These are phyloP conservation scores for Saccharata proteae DNA, from an alignment of 2,329 filamentous ascomycete genomes.

Conservation along the genomic window DNA sequence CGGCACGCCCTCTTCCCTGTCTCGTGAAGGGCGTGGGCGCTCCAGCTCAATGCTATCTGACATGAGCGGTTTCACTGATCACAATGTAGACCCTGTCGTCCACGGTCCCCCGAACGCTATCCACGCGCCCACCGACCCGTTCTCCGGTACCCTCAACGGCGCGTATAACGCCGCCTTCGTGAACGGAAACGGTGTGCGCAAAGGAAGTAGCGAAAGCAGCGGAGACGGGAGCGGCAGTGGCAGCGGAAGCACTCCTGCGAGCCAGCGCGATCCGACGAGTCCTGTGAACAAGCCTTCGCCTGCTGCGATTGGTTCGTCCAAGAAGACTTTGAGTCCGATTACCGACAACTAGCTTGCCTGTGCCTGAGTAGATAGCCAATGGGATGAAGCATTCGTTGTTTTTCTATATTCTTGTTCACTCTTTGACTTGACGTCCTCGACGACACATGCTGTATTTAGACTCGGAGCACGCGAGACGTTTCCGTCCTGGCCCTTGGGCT, in stretches of 20 bases:
- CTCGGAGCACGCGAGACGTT: too few species aligned
- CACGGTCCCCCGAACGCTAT: conserved; percentile 15
- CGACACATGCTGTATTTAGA: conserved; percentile 1
- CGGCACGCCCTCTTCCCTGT: conserved; percentile 20
- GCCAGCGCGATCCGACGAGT: conserved; percentile 26
- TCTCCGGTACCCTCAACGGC: conserved; percentile 13
- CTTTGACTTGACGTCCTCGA: not conserved
- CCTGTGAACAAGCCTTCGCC: conserved; percentile 14
- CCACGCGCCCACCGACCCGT: conserved; percentile 22
- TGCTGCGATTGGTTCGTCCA: too few species aligned
- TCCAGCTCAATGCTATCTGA: conserved; percentile 42
- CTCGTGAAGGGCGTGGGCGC: conserved; percentile 31
- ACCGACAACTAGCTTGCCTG: conserved; percentile 2
- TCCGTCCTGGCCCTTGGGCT: too few species aligned
- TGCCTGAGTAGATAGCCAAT: conserved; percentile 7
- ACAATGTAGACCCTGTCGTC: conserved; percentile 23
- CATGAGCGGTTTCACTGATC: conserved; percentile 39
- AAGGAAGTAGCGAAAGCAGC: conserved; percentile 36
- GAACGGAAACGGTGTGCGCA: conserved; percentile 17
- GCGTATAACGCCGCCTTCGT: conserved; percentile 4
- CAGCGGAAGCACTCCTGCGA: conserved; percentile 22
- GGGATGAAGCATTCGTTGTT: conserved; percentile 8
- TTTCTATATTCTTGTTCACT: conserved; percentile 3
- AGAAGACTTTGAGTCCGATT: conserved; percentile 7
- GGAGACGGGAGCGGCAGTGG: conserved; percentile 29